Base-by-base conservation (phyloP, 2,329 filamentous ascomycete genomes). In the Colletotrichum sidae region DNA sequence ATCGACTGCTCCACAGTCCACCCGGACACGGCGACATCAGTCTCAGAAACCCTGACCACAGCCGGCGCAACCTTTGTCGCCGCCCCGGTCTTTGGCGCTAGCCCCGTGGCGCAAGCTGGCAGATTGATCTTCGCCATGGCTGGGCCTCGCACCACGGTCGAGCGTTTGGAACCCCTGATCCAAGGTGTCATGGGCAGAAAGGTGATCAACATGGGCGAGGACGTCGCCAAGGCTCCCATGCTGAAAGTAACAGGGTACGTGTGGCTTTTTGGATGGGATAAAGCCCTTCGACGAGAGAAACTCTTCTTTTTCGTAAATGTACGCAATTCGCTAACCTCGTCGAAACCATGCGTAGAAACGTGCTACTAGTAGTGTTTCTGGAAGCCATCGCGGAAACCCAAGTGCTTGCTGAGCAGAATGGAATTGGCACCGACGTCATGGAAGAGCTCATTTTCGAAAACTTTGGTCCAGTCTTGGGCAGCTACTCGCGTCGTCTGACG, bases 1-100 rank as follows among this genome's bases (percentile, higher is more conserved):
- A 73, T 82, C 15, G 83, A 86, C 65, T 84, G 81, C 0, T 84
- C 83, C 1, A 85, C 83, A 1, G 78, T 85, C 2, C 81, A 84
- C 61, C 83, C 83, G 0, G 73, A 77, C 9, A 82, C 81, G 0
- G 78, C 81, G 0, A 67, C 71, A 1, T 63, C 67, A 4, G 72
- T 76, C 1, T 65, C 77, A 1, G 52, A 60, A 1, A 72, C 69
- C 0, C 68, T 85, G 2, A 53, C 57, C 0, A 68, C 61, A 5
- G 67, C 65, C 8, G 76, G 74, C 0, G 80, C 76, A 2, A 53
- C 60, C 2, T 84, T 84, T 56, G 72, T 84, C 34, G 77, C 81
- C 0, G 75, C 77, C 0, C 83, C 84, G 0, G 83, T 86, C 1
- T 86, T 86, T 66, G 84, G 84, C 8, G 81, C 82, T 3, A 83